Evolutionary conservation across 148 eudicot genomes (phyloP).

Genomic region (Rhododendron ferrugineum): DNA sequence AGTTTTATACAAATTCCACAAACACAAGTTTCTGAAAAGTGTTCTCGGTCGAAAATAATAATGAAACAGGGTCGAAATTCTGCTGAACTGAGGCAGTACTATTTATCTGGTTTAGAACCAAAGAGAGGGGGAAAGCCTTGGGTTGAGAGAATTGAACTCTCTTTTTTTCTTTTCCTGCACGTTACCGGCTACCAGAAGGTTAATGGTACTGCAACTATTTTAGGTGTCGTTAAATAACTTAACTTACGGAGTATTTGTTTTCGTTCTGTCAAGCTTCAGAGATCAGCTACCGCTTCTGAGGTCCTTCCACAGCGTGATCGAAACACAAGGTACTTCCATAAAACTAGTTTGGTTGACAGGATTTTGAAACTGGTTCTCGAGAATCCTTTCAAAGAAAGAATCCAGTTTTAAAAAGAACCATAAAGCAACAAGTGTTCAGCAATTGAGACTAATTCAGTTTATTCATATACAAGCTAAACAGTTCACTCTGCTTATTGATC

Average conservation of each 20-base stretch:
- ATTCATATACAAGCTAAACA: not conserved
- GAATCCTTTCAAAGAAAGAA: not conserved
- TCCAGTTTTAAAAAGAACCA: not conserved
- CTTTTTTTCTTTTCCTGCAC: not conserved
- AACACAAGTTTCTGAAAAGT: not conserved
- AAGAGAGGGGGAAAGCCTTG: not conserved
- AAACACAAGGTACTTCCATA: constrained; percentile 35
- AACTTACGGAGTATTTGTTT: not conserved
- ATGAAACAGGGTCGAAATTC: not conserved
- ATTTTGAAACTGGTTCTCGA: not conserved
- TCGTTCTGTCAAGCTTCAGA: constrained; percentile 35
- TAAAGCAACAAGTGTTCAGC: not conserved
- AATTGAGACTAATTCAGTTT: not conserved
- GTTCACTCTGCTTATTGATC: not conserved
- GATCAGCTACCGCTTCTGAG: constrained; percentile 58
- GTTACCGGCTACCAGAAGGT: not conserved
- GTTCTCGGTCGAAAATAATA: not conserved
- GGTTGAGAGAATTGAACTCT: not conserved
- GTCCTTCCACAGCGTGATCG: constrained; percentile 52
- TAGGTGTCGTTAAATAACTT: not conserved
- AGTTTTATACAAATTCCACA: not conserved
- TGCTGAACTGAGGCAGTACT: not conserved
- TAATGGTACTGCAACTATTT: not conserved
- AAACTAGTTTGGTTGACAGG: not conserved
- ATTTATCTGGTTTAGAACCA: not conserved